Conservation (phyloP, 805 yeast genomes). For the Lachancea kluyveri region DNA sequence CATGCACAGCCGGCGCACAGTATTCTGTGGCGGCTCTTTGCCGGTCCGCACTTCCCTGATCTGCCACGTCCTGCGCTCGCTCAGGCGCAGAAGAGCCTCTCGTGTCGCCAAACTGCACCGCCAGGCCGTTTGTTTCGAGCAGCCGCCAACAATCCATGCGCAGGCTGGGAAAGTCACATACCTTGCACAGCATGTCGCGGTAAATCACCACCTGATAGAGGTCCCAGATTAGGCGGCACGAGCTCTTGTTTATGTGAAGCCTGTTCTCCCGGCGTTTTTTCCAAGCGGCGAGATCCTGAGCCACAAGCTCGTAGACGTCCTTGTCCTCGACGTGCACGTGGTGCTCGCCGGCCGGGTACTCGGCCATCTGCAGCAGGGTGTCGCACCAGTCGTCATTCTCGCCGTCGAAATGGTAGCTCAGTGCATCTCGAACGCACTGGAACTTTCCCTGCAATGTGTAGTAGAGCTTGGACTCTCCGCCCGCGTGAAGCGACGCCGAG, state of each 20-base stretch:
- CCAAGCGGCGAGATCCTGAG: conserved; percentile 6
- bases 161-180: too few species aligned
- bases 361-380: conserved; percentile 4
- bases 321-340: conserved; percentile 1
- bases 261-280: conserved; percentile 4
- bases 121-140: too few species aligned
- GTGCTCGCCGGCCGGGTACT: conserved; percentile 8
- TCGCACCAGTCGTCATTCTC: too few species aligned
- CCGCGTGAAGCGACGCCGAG: conserved; percentile 1
- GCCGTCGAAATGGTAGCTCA: too few species aligned
- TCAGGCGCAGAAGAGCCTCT: too few species aligned
- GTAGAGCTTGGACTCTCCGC: conserved; percentile 1
- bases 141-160: too few species aligned
- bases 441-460: background rate
- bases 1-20: too few species aligned
- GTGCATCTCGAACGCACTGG: too few species aligned
- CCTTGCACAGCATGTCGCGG: conserved; percentile 9
- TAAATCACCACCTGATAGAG: conserved; percentile 10
- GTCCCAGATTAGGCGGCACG: conserved; percentile 11
- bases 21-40: too few species aligned
- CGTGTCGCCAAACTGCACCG: too few species aligned
- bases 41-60: too few species aligned
- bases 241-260: conserved; percentile 10
- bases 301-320: conserved; percentile 4
- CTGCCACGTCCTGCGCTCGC: too few species aligned